Conservation (phyloP, 306 rosid genomes). For the Sindora glabra region DNA sequence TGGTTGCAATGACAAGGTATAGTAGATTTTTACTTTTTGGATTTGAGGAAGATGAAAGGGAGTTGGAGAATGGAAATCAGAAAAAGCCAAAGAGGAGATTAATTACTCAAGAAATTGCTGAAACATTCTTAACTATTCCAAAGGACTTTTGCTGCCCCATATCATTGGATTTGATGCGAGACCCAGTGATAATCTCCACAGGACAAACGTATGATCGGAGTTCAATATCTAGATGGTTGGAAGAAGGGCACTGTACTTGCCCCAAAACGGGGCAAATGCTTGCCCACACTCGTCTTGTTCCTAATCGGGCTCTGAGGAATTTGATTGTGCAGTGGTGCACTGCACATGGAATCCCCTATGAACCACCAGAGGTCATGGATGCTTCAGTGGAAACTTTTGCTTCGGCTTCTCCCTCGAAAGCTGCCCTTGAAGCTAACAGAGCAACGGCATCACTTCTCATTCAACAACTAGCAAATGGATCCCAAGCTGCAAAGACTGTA, state of each 20-base stretch:
- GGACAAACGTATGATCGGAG: slow-evolving; percentile 89
- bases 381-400: slow-evolving; percentile 38
- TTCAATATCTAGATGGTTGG: slow-evolving; percentile 84
- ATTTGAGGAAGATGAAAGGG: slow-evolving; percentile 75
- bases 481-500: slow-evolving; percentile 49
- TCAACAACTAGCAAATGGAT: slow-evolving; percentile 59
- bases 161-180: slow-evolving; percentile 80
- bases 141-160: slow-evolving; percentile 84
- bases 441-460: slow-evolving; percentile 68
- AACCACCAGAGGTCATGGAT: slow-evolving; percentile 49
- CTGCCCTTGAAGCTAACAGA: slow-evolving; percentile 67
- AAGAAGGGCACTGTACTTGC: slow-evolving; percentile 86
- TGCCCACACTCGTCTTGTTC: slow-evolving; percentile 50
- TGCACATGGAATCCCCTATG: slow-evolving; percentile 76
- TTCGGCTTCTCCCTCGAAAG: slow-evolving; percentile 58
- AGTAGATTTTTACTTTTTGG: slow-evolving; percentile 83
- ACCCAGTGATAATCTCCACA: slow-evolving; percentile 74
- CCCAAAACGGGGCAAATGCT: slow-evolving; percentile 94
- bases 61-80: slow-evolving; percentile 25
- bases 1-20: slow-evolving; percentile 77
- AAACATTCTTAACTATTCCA: slow-evolving; percentile 66
- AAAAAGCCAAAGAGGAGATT: slow-evolving; percentile 49
- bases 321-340: slow-evolving; percentile 77
- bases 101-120: slow-evolving; percentile 63
- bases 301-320: slow-evolving; percentile 74